These are phyloP conservation scores for Penicillium crystallinum DNA, from an alignment of 495 filamentous ascomycete genomes.

Conservation along the genomic window DNA sequence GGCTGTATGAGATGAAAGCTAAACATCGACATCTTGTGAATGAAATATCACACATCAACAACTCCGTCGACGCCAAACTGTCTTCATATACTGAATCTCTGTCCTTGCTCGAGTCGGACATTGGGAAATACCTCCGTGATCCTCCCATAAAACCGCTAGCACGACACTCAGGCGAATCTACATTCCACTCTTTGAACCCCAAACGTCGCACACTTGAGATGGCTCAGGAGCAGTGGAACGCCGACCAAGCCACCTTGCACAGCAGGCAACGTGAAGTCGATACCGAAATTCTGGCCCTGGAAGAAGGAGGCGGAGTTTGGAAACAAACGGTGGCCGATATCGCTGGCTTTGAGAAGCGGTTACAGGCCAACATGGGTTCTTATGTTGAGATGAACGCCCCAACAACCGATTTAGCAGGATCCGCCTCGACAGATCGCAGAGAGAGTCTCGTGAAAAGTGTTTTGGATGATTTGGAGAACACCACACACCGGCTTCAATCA, in stretches of 20 bases:
- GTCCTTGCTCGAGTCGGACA: conserved; percentile 50
- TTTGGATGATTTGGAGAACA: conserved; percentile 39
- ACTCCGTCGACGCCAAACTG: conserved; percentile 55
- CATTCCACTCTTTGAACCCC: conserved; percentile 52
- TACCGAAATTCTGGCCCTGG: conserved; percentile 68
- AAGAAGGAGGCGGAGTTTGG: conserved; percentile 81
- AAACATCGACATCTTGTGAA: conserved; percentile 55
- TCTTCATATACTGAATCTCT: conserved; percentile 54
- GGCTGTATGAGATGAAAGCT: conserved; percentile 62
- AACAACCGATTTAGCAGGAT: conserved; percentile 8
- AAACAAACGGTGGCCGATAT: conserved; percentile 61
- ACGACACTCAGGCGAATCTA: conserved; percentile 19
- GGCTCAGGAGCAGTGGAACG: conserved; percentile 70
- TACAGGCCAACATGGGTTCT: conserved; percentile 53
- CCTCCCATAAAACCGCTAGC: conserved; percentile 44
- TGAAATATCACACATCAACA: conserved; percentile 59
- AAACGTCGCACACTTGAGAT: conserved; percentile 71
- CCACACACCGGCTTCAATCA: conserved; percentile 33
- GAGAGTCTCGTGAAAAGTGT: conserved; percentile 33
- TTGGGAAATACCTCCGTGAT: conserved; percentile 36
- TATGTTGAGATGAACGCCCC: conserved; percentile 25
- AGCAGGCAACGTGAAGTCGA: conserved; percentile 56
- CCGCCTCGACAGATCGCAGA: conserved; percentile 10
- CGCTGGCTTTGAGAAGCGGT: conserved; percentile 58
- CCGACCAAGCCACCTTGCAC: conserved; percentile 54